Percentiles rank a stretch among this genome's conserved stretches.
Conservation (phyloP, 2,329 filamentous ascomycete species). For the Colletotrichum phormii region DNA sequence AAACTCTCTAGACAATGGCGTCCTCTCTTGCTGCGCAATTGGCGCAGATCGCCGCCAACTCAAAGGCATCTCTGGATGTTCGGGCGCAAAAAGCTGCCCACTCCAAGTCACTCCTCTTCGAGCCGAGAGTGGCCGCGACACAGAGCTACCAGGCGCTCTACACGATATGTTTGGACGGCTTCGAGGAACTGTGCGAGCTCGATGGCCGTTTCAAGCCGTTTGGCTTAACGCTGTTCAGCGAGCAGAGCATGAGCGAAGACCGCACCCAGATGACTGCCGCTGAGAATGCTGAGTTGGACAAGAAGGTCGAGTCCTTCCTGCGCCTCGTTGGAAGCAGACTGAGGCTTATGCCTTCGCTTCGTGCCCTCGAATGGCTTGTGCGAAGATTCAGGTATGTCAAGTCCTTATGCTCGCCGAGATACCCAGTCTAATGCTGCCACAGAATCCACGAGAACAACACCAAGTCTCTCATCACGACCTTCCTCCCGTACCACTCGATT, state of each 20-base stretch:
- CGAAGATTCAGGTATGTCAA: constrained; percentile 81
- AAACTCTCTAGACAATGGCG: constrained; percentile 67
- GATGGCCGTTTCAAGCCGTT: constrained; percentile 84
- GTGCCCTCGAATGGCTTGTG: constrained; percentile 94
- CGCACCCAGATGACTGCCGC: constrained; percentile 83
- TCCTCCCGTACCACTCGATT: constrained; percentile 91
- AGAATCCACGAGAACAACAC: constrained; percentile 95
- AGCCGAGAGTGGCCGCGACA: constrained; percentile 82
- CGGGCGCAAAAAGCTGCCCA: constrained; percentile 94
- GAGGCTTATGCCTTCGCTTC: constrained; percentile 87
- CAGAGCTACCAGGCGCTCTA: constrained; percentile 94
- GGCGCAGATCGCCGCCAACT: constrained; percentile 89
- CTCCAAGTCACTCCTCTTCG: constrained; percentile 95
- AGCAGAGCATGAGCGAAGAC: constrained; percentile 91
- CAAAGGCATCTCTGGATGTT: constrained; percentile 89
- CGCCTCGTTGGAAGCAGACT: constrained; percentile 81
- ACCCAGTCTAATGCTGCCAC: constrained; percentile 18
- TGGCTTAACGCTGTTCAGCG: constrained; percentile 85
- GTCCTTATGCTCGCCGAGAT: constrained; percentile 25
- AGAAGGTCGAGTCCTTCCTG: constrained; percentile 83
- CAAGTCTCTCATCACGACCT: constrained; percentile 80
- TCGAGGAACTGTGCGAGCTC: constrained; percentile 88
- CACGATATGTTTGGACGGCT: constrained; percentile 87
- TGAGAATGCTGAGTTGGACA: constrained; percentile 86
- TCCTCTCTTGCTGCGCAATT: constrained; percentile 93